Percentiles rank a stretch among this genome's conserved stretches.
phyloP scores from a whole-genome alignment of 371 early-diverging fungal species.

The Lichtheimia ornata region DNA sequence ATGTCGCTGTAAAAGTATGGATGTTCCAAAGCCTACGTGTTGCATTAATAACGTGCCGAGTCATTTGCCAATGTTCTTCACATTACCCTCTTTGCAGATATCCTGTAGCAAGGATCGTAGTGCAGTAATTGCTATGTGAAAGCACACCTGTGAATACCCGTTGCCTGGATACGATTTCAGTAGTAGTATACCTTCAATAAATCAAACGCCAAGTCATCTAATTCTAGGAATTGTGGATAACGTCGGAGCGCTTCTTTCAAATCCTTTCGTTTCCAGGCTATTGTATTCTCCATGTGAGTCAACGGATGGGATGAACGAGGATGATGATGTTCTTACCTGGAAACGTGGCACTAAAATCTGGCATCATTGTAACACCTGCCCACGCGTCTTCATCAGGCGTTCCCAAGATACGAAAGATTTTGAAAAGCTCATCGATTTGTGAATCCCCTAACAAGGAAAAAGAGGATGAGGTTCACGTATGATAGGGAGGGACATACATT shows the following conservation, averaged over 20 bases:
- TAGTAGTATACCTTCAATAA: slow-evolving; percentile 5
- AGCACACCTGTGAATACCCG: not conserved
- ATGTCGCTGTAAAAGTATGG: slow-evolving; percentile 21
- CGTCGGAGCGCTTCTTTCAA: slow-evolving; percentile 8
- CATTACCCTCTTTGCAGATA: slow-evolving; percentile 21
- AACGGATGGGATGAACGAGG: not conserved
- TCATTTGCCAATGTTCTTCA: not conserved
- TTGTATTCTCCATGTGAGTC: not conserved
- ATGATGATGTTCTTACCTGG: slow-evolving; percentile 13
- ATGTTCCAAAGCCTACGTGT: slow-evolving; percentile 15
- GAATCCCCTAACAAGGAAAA: slow-evolving; percentile 70
- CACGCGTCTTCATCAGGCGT: slow-evolving; percentile 89
- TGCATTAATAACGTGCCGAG: not conserved
- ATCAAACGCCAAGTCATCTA: slow-evolving; percentile 13
- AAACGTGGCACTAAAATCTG: slow-evolving; percentile 81
- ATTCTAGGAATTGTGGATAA: slow-evolving; percentile 3
- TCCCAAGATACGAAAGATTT: slow-evolving; percentile 91
- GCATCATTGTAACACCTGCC: slow-evolving; percentile 81
- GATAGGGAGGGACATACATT: no score
- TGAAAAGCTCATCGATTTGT: slow-evolving; percentile 97
- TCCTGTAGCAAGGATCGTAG: slow-evolving; percentile 15
- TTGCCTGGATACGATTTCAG: not conserved
- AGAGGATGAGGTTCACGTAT: no score
- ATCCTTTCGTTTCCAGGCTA: slow-evolving; percentile 20
- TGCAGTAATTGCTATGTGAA: slow-evolving; percentile 11